Base-by-base conservation (phyloP, 371 early-diverging fungal genomes). In the Mortierella sp. region DNA sequence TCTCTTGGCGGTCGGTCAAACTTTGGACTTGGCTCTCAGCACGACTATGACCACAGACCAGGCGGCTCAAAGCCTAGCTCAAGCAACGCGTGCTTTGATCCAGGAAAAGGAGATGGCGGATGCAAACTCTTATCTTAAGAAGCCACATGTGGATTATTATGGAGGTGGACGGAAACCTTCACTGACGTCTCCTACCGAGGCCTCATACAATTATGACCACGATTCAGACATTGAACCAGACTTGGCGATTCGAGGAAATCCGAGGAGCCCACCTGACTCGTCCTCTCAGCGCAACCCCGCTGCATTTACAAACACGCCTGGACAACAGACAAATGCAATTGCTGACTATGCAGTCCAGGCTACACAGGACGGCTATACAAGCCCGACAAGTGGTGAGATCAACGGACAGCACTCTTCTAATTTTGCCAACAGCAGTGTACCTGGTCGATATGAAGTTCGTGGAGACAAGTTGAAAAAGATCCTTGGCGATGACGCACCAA, bases 81-180 rank as follows among this genome's bases (percentile, higher is more conserved):
- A 76, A 28, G 87, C 83, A 1, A 50, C 79, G 0, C 79, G 83
- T 32, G 63, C 74, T 24, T 58, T 85, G 40, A 60, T 82, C 21
- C 82, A 85, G 67, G 87, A 87, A 60, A 83, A 79, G 58, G 87
- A 83, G 38, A 57, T 60, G 28, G 70, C 74, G 3, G 80, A 79
- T 50, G 28, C 28, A 28, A 43, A 52, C 58, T 58, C 9, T 43
- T 43, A 4, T 43, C 41, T 8, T 52, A 65, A 2, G 38, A 63
- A 8, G 9, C 40, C 68, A 69, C 9, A 43, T 60, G 15, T 40
- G 64, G 69, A 74, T 38, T 59, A 28, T 28, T 64, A 74, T 38
- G 68, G 28, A 3, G 55, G 1, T 8, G 55, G 70, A 33, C 74
- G 80, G 32, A 66, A 70, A 58, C 60, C 70, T 11, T 74, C 80